Percentiles rank a stretch among this genome's conserved stretches.
Evolutionary conservation across 2,329 filamentous ascomycete genomes (phyloP).

Genomic region (Lojkania enalia): DNA sequence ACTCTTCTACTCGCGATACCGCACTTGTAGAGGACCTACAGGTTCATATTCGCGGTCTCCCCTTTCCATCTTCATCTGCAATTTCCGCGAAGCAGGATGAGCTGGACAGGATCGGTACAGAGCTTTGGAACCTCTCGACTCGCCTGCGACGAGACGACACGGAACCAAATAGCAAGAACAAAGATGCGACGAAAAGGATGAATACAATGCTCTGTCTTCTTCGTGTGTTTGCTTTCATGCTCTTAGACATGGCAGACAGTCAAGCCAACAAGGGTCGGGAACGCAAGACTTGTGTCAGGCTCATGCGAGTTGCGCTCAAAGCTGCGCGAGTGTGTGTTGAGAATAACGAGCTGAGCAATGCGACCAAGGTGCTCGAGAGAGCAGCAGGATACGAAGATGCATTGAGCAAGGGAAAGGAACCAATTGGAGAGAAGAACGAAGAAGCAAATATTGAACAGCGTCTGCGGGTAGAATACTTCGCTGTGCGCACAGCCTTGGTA

Average conservation of each 20-base stretch:
- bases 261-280: constrained; percentile 22
- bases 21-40: constrained; percentile 42
- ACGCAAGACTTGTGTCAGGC: constrained; percentile 50
- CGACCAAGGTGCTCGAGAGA: constrained; percentile 64
- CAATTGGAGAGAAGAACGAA: constrained; percentile 26
- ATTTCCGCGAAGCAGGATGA: constrained; percentile 47
- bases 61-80: constrained; percentile 27
- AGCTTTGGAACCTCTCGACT: constrained; percentile 70
- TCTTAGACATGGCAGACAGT: constrained; percentile 59
- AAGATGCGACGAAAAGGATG: constrained; percentile 30
- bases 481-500: constrained; percentile 69
- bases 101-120: constrained; percentile 60
- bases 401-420: constrained; percentile 22
- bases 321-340: constrained; percentile 66
- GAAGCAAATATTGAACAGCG: constrained; percentile 37
- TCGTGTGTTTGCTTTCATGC: constrained; percentile 65
- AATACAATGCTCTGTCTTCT: constrained; percentile 37
- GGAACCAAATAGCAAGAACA: constrained; percentile 28
- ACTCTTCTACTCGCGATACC: constrained; percentile 15
- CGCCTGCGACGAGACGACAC: constrained; percentile 46
- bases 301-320: constrained; percentile 70
- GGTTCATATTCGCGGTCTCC: constrained; percentile 48
- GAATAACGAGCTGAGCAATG: constrained; percentile 60
- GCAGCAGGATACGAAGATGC: constrained; percentile 57
- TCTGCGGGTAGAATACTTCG: constrained; percentile 65